A percentile compares a stretch with the other conserved stretches of the same genome.
Conservation (phyloP, 805 yeast species). For the Peterozyma toletana region DNA sequence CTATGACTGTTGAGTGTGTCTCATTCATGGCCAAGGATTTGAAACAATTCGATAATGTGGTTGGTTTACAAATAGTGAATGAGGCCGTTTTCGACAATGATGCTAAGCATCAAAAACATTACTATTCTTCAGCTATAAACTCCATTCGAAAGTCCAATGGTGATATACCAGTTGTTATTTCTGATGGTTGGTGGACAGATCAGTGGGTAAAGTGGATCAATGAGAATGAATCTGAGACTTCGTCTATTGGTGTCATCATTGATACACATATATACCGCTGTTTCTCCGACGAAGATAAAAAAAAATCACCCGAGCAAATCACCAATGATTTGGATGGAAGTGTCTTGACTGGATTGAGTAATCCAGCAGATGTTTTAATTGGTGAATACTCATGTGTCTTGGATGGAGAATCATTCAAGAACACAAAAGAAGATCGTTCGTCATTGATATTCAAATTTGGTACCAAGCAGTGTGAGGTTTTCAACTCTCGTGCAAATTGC, state of each 20-base stretch:
- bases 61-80: conserved; percentile 81
- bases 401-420: conserved; percentile 70
- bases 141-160: conserved; percentile 50
- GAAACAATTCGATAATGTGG: conserved; percentile 51
- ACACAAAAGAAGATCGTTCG: conserved; percentile 35
- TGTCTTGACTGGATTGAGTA: conserved; percentile 39
- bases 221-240: conserved; percentile 29
- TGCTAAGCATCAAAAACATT: conserved; percentile 44
- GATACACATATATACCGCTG: conserved; percentile 88
- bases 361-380: conserved; percentile 55
- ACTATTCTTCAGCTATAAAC: conserved; percentile 58
- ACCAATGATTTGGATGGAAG: conserved; percentile 46
- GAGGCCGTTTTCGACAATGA: conserved; percentile 65
- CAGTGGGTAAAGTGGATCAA: conserved; percentile 67
- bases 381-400: conserved; percentile 92
- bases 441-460: conserved; percentile 60
- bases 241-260: conserved; percentile 55
- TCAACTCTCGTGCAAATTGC: conserved; percentile 46
- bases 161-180: conserved; percentile 64
- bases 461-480: conserved; percentile 37
- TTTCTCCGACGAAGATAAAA: conserved; percentile 68
- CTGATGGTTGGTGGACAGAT: conserved; percentile 92
- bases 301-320: conserved; percentile 57
- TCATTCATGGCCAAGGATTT: conserved; percentile 60
- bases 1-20: conserved; percentile 41